These are phyloP conservation scores for Bruguiera gymnorhiza DNA, from an alignment of 345 rosid species.

Conservation along the genomic window DNA sequence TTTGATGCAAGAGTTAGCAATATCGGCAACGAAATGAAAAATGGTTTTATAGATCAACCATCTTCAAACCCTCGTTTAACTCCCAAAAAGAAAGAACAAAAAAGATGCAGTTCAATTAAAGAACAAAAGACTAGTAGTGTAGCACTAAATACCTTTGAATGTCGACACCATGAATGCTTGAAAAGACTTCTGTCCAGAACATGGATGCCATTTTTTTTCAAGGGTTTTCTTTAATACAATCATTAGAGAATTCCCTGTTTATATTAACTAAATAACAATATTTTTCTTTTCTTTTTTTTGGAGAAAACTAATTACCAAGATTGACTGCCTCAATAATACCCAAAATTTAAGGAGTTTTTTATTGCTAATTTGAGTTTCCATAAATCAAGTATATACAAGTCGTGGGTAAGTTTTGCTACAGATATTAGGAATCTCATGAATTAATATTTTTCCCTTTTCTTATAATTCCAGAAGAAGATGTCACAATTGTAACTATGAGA, in stretches of 20 bases:
- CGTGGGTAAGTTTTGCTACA: no score
- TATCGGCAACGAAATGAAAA: no score
- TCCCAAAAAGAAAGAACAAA: no score
- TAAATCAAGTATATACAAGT: not conserved
- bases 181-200: conserved; percentile 9
- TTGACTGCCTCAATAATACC: not conserved
- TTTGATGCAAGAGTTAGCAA: no score
- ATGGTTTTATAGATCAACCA: no score
- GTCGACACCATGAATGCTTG: conserved; percentile 5
- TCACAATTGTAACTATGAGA: no score
- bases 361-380: conserved; percentile 3
- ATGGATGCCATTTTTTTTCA: not conserved
- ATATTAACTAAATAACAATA: not conserved
- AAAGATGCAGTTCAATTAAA: no score
- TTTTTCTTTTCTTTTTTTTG: not conserved
- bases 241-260: no score
- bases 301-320: not conserved
- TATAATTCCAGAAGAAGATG: no score
- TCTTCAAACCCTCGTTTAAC: no score
- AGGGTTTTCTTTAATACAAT: not conserved
- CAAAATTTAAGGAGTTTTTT: not conserved
- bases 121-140: not conserved
- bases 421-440: no score
- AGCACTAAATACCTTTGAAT: conserved; percentile 3
- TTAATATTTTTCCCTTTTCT: no score